Evolutionary conservation across 176 grass and related monocot genomes (phyloP).

Genomic region (Tillandsia fasciculata): DNA sequence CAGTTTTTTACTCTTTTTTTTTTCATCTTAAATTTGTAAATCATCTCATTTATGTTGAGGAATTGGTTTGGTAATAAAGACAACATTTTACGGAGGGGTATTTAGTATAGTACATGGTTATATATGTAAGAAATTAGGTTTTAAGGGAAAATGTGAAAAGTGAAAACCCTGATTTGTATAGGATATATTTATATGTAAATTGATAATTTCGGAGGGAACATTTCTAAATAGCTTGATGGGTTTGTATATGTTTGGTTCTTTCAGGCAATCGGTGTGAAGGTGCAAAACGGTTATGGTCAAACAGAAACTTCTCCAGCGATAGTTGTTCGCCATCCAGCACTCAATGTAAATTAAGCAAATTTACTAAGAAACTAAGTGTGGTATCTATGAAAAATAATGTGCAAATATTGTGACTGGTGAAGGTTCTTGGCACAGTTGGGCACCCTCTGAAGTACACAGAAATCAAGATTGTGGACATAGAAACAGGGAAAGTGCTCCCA

Average conservation of each 20-base stretch:
- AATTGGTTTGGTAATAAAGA: no score
- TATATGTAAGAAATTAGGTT: no score
- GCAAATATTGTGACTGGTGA: constrained; percentile 20
- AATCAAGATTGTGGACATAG: constrained; percentile 66
- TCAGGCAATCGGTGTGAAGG: constrained; percentile 82
- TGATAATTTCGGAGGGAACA: no score
- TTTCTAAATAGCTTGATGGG: no score
- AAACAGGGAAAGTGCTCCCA: constrained; percentile 48
- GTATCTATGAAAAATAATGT: not conserved
- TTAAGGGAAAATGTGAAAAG: no score
- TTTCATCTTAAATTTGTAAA: constrained; percentile 12
- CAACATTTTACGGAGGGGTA: no score
- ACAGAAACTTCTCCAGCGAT: constrained; percentile 92
- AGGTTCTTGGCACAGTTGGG: constrained; percentile 94
- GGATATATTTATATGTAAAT: no score
- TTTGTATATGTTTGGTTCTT: constrained; percentile 21
- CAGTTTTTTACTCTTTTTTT: not conserved
- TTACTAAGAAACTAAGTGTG: not conserved
- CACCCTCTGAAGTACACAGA: constrained; percentile 68
- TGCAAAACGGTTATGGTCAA: constrained; percentile 92
- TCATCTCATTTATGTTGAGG: not conserved
- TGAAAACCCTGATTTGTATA: no score
- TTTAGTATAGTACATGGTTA: no score
- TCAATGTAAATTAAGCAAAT: constrained; percentile 51
- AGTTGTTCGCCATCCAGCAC: constrained; percentile 60